Base-by-base conservation (phyloP, 805 yeast genomes). In the Wickerhamiella nectarea region DNA sequence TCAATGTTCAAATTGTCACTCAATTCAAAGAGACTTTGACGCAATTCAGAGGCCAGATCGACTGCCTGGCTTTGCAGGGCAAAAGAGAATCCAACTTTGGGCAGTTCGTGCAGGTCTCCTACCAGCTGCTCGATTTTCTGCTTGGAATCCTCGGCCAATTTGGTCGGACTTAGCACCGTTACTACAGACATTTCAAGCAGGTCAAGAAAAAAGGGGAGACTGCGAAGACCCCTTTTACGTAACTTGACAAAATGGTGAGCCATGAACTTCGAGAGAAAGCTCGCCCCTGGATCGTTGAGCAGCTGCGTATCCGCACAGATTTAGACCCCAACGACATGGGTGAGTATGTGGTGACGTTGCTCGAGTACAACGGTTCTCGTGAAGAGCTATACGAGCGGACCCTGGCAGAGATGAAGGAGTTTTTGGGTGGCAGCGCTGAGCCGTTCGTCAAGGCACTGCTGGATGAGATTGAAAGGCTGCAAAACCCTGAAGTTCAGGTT, bases 331-430 rank as follows among this genome's bases (percentile, higher is more conserved):
- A 59, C 10, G 69, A 67, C 20, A 52, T 70, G 44, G 58, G 68
- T 1, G 74, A 70, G 38, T 71, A 68, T 50, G 66, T 69, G 15
- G 31, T 67, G 21, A 70, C 72, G 1, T 53, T 71, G 26, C 52
- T 71, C 21, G 50, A 62, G 33, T 61, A 67, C 48, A 63, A 62
- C 17, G 54, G 61, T 25, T 53, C 66, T 8, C 59, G 52, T 4
- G 60, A 49, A 1, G 67, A 65, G 50, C 54, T 66, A 37, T 44
- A 53, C 14, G 52, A 53, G 31, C 47, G 61, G 42, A 56, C 69
- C 41, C 39, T 54, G 17, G 47, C 53, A 1, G 66, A 69, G 42
- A 58, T 70, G 39, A 55, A 50, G 12, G 74, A 69, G 48, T 68
- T 70, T 36, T 49, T 68, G 41, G 60, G 56, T 18, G 60, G 55